These are phyloP conservation scores for Exophiala sp. DNA, from an alignment of 2,329 filamentous ascomycete genomes.

Conservation along the genomic window DNA sequence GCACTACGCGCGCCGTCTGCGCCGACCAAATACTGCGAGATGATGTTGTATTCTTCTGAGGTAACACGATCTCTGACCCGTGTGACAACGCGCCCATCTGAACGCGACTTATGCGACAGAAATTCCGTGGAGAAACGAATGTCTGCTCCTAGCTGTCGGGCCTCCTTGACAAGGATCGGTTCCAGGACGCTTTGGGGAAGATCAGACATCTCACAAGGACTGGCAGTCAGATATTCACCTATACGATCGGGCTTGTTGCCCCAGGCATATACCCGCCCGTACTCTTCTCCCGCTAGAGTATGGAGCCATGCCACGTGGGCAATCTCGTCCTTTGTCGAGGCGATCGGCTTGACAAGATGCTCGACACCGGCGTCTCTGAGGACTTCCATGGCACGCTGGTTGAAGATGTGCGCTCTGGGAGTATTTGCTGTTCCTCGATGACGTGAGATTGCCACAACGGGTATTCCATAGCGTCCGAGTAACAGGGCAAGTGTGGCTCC, in stretches of 20 bases:
- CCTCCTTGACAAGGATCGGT: conserved; percentile 45
- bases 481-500: conserved; percentile 2
- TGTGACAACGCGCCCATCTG: background rate
- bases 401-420: conserved; percentile 17
- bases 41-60: background rate
- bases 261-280: conserved; percentile 40
- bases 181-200: conserved; percentile 50
- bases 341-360: background rate
- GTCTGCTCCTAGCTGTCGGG: conserved; percentile 40
- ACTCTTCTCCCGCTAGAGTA: conserved; percentile 43
- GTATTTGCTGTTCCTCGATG: conserved; percentile 12
- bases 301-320: conserved; percentile 15
- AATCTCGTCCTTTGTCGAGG: background rate
- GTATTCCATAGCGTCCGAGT: background rate
- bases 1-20: conserved; percentile 12
- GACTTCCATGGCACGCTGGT: conserved; percentile 15
- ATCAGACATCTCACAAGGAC: conserved; percentile 43
- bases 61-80: background rate
- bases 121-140: conserved; percentile 45
- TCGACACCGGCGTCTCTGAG: conserved; percentile 8
- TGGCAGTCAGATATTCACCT: conserved; percentile 29
- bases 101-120: conserved; percentile 30
- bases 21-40: conserved; percentile 6
- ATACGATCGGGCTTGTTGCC: conserved; percentile 36
- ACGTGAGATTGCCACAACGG: conserved; percentile 4